phyloP scores from a whole-genome alignment of 192 early-diverging fungal genomes.

The Backusella morwellensis region DNA sequence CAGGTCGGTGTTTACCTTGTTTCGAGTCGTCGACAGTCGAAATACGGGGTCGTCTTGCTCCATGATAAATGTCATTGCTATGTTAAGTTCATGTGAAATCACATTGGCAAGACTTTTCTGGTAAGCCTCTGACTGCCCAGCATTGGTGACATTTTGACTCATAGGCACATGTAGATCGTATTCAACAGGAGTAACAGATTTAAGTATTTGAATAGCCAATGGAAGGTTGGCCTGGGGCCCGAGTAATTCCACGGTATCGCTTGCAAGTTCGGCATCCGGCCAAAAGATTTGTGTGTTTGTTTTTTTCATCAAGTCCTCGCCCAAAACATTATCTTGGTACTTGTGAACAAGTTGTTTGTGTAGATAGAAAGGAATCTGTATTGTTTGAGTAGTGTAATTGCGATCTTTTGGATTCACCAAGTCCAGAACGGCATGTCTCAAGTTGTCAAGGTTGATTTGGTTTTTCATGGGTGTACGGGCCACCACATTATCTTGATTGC shows the following conservation, averaged over 20 bases:
- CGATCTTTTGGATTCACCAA: constrained; percentile 48
- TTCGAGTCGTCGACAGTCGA: background rate
- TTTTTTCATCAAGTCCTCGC: constrained; percentile 51
- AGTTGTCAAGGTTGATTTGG: constrained; percentile 60
- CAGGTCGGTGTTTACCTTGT: background rate
- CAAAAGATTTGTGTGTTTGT: constrained; percentile 58
- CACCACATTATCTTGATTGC: constrained; percentile 83
- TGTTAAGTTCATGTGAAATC: background rate
- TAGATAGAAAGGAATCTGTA: constrained; percentile 56
- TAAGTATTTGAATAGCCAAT: constrained; percentile 51
- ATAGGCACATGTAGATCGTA: constrained; percentile 50
- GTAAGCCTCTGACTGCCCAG: background rate
- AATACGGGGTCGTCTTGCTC: background rate
- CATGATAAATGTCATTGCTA: background rate
- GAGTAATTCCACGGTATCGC: constrained; percentile 50
- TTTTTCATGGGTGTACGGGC: constrained; percentile 84
- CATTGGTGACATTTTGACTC: background rate
- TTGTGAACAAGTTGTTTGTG: constrained; percentile 55
- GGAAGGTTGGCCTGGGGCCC: constrained; percentile 61
- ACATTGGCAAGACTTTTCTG: background rate
- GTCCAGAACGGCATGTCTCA: constrained; percentile 65
- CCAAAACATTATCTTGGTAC: constrained; percentile 1
- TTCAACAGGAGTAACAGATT: constrained; percentile 58
- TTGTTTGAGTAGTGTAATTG: constrained; percentile 42
- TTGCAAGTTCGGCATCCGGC: constrained; percentile 65